phyloP scores from a whole-genome alignment of 345 rosid species.

The Erysimum cheiranthoides region DNA sequence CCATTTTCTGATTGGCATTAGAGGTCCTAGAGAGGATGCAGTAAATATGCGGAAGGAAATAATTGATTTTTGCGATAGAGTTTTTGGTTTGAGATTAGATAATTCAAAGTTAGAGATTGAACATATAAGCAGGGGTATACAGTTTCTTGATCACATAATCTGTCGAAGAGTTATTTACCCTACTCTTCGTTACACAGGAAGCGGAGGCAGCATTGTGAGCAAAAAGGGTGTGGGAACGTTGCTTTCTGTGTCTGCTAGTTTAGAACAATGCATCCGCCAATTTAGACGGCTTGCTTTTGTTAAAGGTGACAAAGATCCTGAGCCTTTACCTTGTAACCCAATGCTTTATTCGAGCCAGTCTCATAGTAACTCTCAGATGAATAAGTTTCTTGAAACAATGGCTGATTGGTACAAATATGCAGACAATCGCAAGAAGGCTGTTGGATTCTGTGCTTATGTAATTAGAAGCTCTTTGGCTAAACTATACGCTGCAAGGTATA shows the following conservation, averaged over 20 bases:
- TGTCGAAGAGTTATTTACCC: slow-evolving; percentile 83
- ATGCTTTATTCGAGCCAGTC: slow-evolving; percentile 98
- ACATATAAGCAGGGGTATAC: slow-evolving; percentile 84
- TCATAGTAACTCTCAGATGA: slow-evolving; percentile 96
- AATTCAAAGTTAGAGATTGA: slow-evolving; percentile 81
- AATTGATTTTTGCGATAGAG: slow-evolving; percentile 70
- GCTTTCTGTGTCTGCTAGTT: slow-evolving; percentile 91
- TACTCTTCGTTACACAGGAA: slow-evolving; percentile 80
- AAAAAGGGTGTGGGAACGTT: slow-evolving; percentile 91
- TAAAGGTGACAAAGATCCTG: slow-evolving; percentile 96
- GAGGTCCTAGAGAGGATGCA: slow-evolving; percentile 93
- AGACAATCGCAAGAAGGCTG: slow-evolving; percentile 89
- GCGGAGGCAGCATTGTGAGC: slow-evolving; percentile 83
- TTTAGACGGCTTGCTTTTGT: slow-evolving; percentile 82
- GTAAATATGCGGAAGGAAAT: slow-evolving; percentile 68
- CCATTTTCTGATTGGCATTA: slow-evolving; percentile 86
- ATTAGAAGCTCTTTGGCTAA: slow-evolving; percentile 95
- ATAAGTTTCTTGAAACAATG: slow-evolving; percentile 95
- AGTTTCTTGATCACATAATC: slow-evolving; percentile 90
- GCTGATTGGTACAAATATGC: slow-evolving; percentile 98
- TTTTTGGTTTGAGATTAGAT: slow-evolving; percentile 69
- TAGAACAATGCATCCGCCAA: slow-evolving; percentile 81
- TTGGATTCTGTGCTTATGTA: slow-evolving; percentile 95
- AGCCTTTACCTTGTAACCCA: slow-evolving; percentile 91
- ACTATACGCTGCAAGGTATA: slow-evolving; percentile 94